Evolutionary conservation across 331 rosid genomes (phyloP), one percentile per base, ranked within the genome.

Genomic region (Quercus lobata): DNA sequence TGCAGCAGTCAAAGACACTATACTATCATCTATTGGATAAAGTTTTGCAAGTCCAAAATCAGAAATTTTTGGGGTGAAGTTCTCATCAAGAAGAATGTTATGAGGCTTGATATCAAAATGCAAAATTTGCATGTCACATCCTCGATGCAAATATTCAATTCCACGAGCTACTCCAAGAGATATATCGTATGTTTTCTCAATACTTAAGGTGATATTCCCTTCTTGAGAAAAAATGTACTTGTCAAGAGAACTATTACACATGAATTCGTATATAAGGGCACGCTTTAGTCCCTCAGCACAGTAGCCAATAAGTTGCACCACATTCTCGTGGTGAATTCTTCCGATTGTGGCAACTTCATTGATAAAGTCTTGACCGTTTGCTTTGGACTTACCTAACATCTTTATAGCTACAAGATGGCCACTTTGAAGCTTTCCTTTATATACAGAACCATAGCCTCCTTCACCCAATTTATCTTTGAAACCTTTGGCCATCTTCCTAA

Each of bases 21-120:
- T 68, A 5, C 69, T 82, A 1, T 79, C 32, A 34, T 79, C 72
- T 24, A 16, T 25, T 1, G 82, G 76, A 44, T 78, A 86, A 2
- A 82, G 41, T 34, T 79, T 86, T 6, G 86, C 86, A 2, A 86
- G 71, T 6, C 86, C 88, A 58, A 81, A 85, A 57, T 82, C 83
- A 0, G 88, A 85, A 78, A 81, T 5, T 35, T 35, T 35, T 35
- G 41, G 41, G 41, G 41, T 35, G 41, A 35, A 35, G 41, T 35
- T 35, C 9, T 57, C 75, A 53, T 81, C 86, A 2, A 83, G 69
- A 32, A 78, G 80, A 60, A 83, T 62, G 27, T 82, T 77, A 10
- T 77, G 71, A 19, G 85, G 85, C 76, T 82, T 77, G 68, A 85
- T 85, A 44, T 85, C 88, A 60, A 83, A 86, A 22, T 86, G 89